These are phyloP conservation scores for Trichothecium sympodiale DNA, from an alignment of 2,329 filamentous ascomycete species.

Conservation along the genomic window DNA sequence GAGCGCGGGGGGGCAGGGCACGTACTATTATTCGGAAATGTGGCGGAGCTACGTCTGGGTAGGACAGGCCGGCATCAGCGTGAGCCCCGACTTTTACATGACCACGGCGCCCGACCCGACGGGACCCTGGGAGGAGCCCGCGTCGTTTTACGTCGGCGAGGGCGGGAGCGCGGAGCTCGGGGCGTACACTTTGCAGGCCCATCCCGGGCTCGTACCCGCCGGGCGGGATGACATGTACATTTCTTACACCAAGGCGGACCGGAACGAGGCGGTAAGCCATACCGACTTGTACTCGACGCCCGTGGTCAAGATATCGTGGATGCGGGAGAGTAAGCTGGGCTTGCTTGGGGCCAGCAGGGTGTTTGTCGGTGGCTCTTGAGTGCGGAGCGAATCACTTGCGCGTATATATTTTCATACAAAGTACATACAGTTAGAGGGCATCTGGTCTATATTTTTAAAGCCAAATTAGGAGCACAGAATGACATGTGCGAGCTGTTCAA, in stretches of 20 bases:
- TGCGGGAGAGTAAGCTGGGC: too few species aligned
- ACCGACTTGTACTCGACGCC: slow-evolving; percentile 2
- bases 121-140: slow-evolving; percentile 6
- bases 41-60: slow-evolving; percentile 12
- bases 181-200: slow-evolving; percentile 7
- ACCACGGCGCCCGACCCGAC: slow-evolving; percentile 9
- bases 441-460: too few species aligned
- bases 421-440: too few species aligned
- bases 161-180: slow-evolving; percentile 3
- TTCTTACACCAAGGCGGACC: slow-evolving; percentile 2
- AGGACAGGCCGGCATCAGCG: slow-evolving; percentile 8
- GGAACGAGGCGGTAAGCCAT: neutral
- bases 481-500: too few species aligned
- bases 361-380: too few species aligned
- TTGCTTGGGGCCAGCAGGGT: too few species aligned
- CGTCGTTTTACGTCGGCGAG: slow-evolving; percentile 5
- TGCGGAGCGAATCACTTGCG: too few species aligned
- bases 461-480: too few species aligned
- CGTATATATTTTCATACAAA: too few species aligned
- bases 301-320: neutral
- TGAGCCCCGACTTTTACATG: slow-evolving; percentile 11
- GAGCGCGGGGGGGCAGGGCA: slow-evolving; percentile 12
- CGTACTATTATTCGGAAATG: slow-evolving; percentile 10
- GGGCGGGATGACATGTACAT: slow-evolving; percentile 1
- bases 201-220: slow-evolving; percentile 4